Evolutionary conservation across 2,329 filamentous ascomycete genomes (phyloP), one percentile per base, ranked within the genome.

Genomic region (Aspergillus ochraceus): DNA sequence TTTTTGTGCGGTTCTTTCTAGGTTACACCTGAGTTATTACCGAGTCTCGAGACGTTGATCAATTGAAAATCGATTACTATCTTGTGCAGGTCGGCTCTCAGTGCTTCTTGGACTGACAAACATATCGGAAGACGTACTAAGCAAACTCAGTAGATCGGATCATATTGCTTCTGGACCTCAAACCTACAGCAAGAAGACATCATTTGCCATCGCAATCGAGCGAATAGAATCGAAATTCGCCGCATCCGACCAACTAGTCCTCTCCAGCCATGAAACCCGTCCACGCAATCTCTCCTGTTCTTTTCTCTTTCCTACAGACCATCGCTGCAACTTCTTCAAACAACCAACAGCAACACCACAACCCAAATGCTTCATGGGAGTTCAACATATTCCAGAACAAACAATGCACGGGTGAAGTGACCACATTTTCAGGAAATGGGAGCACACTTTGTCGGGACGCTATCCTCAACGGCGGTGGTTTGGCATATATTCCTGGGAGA

Each of bases 391-490:
- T 59, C 30, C 60, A 63, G 45, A 63, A 63, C 19, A 45, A 32
- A 9, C 56, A 52, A n/a, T 63, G 62, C 55, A 59, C 62, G 10
- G 60, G 62, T 17, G 55, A 46, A 52, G 54, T 49, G 12, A 63
- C 60, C 10, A 46, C 49, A 2, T 60, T 55, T 52, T 63, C 53
- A 11, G 62, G 62, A 9, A 59, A 46, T n/a, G 32, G 20, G n/a
- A 54, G 58, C 17, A 42, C 52, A 3, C 4, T 22, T 4, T 64
- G 62, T 39, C 46, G 53, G 17, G 42, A 56, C 30, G 26, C 39
- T 1, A 62, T 63, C 8, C 52, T 63, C 46, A 64, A 64, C 30
- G 58, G 60, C 14, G 60, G 62, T 6, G 60, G 60, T 9, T 22
- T 63, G 26, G 55, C 52, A 9, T 64, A 59, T 19, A 60, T 64